Percentiles rank a stretch among this genome's conserved stretches.
These are phyloP conservation scores for Pittosporum tobira DNA, from an alignment of 129 eudicot genomes.

Conservation along the genomic window DNA sequence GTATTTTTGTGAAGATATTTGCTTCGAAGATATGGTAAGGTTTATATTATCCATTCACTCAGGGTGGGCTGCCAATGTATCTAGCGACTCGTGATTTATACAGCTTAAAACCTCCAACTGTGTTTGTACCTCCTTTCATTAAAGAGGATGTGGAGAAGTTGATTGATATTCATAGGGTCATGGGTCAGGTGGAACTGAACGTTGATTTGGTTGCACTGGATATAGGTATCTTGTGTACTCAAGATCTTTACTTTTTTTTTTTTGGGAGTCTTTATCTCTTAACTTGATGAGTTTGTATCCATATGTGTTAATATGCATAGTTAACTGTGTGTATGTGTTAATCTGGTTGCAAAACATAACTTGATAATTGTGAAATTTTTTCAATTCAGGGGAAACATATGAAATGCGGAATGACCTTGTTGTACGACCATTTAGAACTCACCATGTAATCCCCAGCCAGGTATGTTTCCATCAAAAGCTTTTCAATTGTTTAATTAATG, in stretches of 20 bases:
- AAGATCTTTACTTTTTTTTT: background rate
- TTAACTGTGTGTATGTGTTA: no score
- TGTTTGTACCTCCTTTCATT: slow-evolving; percentile 84
- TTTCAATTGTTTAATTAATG: background rate
- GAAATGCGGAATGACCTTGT: slow-evolving; percentile 93
- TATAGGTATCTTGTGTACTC: slow-evolving; percentile 41
- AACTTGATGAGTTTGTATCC: background rate
- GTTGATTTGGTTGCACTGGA: slow-evolving; percentile 85
- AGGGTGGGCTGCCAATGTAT: slow-evolving; percentile 99
- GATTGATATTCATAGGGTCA: slow-evolving; percentile 69
- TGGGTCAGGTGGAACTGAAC: slow-evolving; percentile 87
- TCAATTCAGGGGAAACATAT: slow-evolving; percentile 69
- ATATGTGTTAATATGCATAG: no score
- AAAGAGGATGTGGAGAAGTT: slow-evolving; percentile 83
- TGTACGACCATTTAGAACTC: slow-evolving; percentile 86
- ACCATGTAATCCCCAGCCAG: slow-evolving; percentile 95
- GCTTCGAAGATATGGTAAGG: background rate
- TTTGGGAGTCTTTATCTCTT: background rate
- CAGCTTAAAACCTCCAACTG: slow-evolving; percentile 85
- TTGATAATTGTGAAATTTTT: no score
- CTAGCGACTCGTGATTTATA: slow-evolving; percentile 82
- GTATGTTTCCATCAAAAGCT: slow-evolving; percentile 27
- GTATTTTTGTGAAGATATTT: background rate
- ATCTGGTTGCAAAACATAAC: background rate
- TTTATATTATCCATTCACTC: slow-evolving; percentile 16